Base-by-base conservation (phyloP, 1,284 basidiomycete species). In the Apiotrichum gracile region DNA sequence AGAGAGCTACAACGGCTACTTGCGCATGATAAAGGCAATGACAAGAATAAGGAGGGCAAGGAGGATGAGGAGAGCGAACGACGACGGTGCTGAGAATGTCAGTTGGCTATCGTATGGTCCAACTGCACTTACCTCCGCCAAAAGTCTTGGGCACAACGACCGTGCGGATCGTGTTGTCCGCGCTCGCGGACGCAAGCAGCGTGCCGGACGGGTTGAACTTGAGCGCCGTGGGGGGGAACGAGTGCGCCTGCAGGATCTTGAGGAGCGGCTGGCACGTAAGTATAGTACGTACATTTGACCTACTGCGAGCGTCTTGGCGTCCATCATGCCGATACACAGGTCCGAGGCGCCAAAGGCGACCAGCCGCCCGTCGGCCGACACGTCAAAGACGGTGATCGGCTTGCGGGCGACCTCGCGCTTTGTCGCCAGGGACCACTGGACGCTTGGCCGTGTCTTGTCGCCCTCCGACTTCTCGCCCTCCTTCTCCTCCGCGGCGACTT, bases 261-360 rank as follows among this genome's bases (percentile, higher is more conserved):
- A 91, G 76, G 10, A 93, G 74, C 0, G 92, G 91, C 91, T 96
- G 61, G 8, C 13, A 22, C 12, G 43, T 51, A 10, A 48, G 54
- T 19, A 6, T 14, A 7, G 4, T n/a, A 5, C 19, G 13, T 22
- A 29, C 39, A 29, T 8, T 3, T 4, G 27, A 47, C 86, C 69
- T 70, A 94, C 92, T 44, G 82, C 80, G 33, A 97, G 75, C 1
- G 85, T 91, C 51, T 78, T 78, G 4, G 90, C 81, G 69, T 97
- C 92, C 38, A 97, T 72, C 48, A 97, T 79, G 14, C 90, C 87
- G 53, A 97, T 83, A 35, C 84, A 85, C 45, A 89, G 79, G 73
- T 97, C 91, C 12, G 92, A 93, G 7, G 85, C 85, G 5, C 92
- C 93, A 65, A 85, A 91, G 0, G 88, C 91, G 7, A 98, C 73